Evolutionary conservation across 805 yeast species (phyloP).

Genomic region (Saccharomycopsis sp.): DNA sequence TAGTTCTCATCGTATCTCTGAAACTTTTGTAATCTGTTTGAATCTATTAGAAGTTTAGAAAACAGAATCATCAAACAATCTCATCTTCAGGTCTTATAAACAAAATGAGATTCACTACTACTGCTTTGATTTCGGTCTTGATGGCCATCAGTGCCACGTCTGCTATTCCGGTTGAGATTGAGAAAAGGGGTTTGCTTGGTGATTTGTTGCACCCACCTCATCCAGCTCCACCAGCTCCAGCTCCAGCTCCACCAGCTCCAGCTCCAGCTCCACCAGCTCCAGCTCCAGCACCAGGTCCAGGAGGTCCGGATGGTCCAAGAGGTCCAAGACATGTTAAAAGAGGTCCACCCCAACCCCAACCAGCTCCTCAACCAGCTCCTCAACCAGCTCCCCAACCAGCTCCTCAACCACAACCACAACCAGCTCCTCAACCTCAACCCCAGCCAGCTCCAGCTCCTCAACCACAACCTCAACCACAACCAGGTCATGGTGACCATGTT

Average conservation of each 20-base stretch:
- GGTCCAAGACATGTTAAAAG: background rate
- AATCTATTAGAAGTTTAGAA: no score
- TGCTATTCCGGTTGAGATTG: background rate
- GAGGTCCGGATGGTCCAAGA: background rate
- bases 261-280: background rate
- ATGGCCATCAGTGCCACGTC: background rate
- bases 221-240: background rate
- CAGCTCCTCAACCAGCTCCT: no score
- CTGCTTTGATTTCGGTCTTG: background rate
- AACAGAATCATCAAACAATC: background rate
- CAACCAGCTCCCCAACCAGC: no score
- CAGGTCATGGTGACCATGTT: background rate
- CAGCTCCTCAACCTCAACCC: no score
- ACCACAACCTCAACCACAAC: background rate
- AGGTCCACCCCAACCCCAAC: background rate
- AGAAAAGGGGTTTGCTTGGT: background rate
- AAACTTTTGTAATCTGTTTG: background rate
- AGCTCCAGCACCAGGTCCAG: background rate
- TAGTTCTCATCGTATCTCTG: background rate
- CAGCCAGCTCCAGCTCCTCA: no score
- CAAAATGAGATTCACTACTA: background rate
- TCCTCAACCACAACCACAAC: no score
- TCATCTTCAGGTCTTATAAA: background rate
- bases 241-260: background rate
- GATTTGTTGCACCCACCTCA: background rate